phyloP scores from a whole-genome alignment of 768 basidiomycete genomes.

The Trametes punicea region DNA sequence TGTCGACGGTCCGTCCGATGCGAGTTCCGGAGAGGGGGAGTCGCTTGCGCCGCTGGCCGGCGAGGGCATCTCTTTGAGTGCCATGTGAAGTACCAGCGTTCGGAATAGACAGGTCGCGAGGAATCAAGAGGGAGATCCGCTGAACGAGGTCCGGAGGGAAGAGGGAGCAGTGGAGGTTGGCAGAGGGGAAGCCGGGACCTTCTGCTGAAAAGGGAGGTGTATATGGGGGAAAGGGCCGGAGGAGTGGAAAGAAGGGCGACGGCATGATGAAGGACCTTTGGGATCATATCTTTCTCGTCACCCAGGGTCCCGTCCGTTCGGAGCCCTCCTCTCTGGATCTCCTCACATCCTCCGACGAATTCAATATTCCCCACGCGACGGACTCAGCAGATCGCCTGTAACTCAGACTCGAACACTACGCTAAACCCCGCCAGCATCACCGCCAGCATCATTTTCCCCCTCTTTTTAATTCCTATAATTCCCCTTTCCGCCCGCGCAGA shows the following conservation, averaged over 20 bases:
- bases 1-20: constrained; percentile 17
- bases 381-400: constrained; percentile 11
- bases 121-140: background rate
- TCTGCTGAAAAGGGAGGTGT: constrained; percentile 22
- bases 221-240: constrained; percentile 19
- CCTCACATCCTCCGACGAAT: constrained; percentile 13
- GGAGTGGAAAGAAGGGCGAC: constrained; percentile 23
- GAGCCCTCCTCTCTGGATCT: background rate
- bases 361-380: constrained; percentile 23
- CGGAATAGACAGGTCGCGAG: background rate
- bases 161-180: constrained; percentile 19
- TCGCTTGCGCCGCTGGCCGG: constrained; percentile 20
- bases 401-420: background rate
- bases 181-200: constrained; percentile 19
- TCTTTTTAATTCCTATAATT: background rate
- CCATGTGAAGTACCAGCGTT: constrained; percentile 17
- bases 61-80: constrained; percentile 16
- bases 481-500: background rate
- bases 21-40: constrained; percentile 23
- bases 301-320: constrained; percentile 24
- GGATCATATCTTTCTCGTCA: constrained; percentile 26
- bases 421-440: constrained; percentile 9
- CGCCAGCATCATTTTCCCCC: constrained; percentile 8
- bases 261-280: constrained; percentile 25
- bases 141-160: constrained; percentile 1